Evolutionary conservation across 2,329 filamentous ascomycete genomes (phyloP).

Genomic region (Aureobasidium lini): DNA sequence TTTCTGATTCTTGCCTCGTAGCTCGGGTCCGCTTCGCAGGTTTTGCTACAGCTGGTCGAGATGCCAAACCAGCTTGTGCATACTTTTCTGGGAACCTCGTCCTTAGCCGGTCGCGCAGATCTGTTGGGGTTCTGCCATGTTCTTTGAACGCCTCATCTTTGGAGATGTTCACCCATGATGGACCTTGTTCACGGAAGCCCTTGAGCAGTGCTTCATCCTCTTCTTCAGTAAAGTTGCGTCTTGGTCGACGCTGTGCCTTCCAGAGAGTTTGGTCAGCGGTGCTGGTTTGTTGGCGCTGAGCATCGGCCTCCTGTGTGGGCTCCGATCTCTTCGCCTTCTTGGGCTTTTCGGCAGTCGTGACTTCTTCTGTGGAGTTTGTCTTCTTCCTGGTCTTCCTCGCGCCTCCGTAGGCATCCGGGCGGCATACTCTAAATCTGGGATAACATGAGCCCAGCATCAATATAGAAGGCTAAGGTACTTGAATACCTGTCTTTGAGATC

Average conservation of each 20-base stretch:
- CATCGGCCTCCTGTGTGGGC: not conserved
- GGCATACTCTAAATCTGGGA: slow-evolving; percentile 44
- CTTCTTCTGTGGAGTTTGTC: not conserved
- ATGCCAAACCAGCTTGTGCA: slow-evolving; percentile 38
- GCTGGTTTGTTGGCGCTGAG: not conserved
- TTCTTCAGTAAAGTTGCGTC: slow-evolving; percentile 47
- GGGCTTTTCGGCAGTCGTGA: not conserved
- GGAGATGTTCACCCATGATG: slow-evolving; percentile 53
- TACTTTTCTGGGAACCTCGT: slow-evolving; percentile 53
- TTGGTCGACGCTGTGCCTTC: slow-evolving; percentile 40
- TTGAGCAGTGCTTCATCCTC: slow-evolving; percentile 53
- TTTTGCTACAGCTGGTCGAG: slow-evolving; percentile 26
- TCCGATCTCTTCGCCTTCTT: not conserved
- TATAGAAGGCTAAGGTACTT: slow-evolving; percentile 17
- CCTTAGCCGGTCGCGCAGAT: slow-evolving; percentile 55
- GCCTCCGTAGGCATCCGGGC: slow-evolving; percentile 40
- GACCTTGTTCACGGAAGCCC: slow-evolving; percentile 52
- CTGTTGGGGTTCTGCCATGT: slow-evolving; percentile 46
- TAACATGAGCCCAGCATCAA: slow-evolving; percentile 23
- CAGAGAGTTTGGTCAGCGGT: not conserved
- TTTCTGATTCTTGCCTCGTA: not conserved
- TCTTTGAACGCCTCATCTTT: slow-evolving; percentile 48
- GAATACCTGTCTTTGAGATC: slow-evolving; percentile 54
- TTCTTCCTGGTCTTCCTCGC: slow-evolving; percentile 8
- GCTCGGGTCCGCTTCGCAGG: slow-evolving; percentile 14